Conservation (phyloP, 257 asterid genomes). For the Fraxinus americana region DNA sequence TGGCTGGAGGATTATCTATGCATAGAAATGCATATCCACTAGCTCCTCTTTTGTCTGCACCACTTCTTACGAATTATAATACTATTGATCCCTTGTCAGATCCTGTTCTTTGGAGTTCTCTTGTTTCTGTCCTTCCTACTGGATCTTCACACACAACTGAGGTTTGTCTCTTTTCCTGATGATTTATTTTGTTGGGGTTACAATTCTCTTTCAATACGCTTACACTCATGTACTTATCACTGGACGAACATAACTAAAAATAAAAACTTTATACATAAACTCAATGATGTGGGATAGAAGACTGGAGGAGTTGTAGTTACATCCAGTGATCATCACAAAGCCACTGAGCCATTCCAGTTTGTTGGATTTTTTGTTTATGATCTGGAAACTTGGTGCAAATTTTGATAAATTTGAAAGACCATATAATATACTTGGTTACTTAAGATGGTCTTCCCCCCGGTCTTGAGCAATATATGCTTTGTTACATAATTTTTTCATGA, state of each 20-base stretch:
- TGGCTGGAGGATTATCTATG: constrained; percentile 63
- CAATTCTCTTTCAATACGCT: background rate
- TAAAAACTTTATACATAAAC: background rate
- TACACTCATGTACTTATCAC: background rate
- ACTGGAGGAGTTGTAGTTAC: background rate
- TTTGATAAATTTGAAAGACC: background rate
- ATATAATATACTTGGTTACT: background rate
- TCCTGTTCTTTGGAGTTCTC: constrained; percentile 81
- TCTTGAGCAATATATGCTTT: background rate
- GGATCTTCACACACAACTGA: constrained; percentile 72
- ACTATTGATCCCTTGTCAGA: constrained; percentile 74
- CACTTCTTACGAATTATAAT: constrained; percentile 72
- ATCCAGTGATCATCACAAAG: background rate
- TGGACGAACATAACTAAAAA: too few species aligned
- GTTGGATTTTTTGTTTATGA: background rate
- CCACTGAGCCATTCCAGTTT: background rate
- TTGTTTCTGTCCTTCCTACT: constrained; percentile 66
- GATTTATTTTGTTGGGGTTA: background rate
- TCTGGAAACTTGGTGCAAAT: too few species aligned
- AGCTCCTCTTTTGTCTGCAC: constrained; percentile 76
- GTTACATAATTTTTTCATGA: background rate
- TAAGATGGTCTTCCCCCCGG: background rate
- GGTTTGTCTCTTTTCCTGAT: constrained; percentile 47
- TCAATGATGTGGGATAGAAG: background rate
- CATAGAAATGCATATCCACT: constrained; percentile 60